Conservation (phyloP, 2,329 filamentous ascomycete species). For the Fusarium verticillioides region DNA sequence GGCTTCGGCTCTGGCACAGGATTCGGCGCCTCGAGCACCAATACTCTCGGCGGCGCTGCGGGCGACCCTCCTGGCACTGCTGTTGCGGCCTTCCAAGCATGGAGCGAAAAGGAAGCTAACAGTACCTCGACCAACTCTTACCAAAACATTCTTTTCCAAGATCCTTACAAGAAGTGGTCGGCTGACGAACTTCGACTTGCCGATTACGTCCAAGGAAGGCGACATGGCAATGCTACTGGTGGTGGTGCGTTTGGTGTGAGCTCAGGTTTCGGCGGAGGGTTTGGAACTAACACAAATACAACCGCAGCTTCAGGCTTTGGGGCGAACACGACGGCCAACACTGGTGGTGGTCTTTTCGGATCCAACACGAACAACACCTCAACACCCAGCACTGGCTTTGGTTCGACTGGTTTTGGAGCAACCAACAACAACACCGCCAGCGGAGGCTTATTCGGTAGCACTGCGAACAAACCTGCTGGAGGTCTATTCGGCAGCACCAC, state of each 20-base stretch:
- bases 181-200: constrained; percentile 84
- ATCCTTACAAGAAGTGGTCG: constrained; percentile 88
- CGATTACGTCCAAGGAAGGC: constrained; percentile 89
- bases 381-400: constrained; percentile 35
- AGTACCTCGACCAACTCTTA: constrained; percentile 70
- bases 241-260: constrained; percentile 84
- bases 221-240: constrained; percentile 83
- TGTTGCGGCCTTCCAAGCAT: constrained; percentile 73
- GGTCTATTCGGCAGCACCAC: constrained; percentile 53
- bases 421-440: constrained; percentile 45
- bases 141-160: constrained; percentile 83
- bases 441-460: constrained; percentile 46
- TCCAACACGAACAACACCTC: constrained; percentile 46
- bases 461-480: constrained; percentile 43
- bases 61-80: constrained; percentile 76
- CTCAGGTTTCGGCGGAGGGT: constrained; percentile 64
- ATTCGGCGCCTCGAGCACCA: constrained; percentile 59
- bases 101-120: constrained; percentile 78
- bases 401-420: constrained; percentile 56
- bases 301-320: constrained; percentile 59
- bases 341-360: constrained; percentile 54
- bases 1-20: constrained; percentile 56
- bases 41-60: constrained; percentile 60
- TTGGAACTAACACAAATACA: constrained; percentile 52
- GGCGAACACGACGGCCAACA: constrained; percentile 48